Conservation (phyloP, 2,329 filamentous ascomycete species). For the Botrytis fragariae region DNA sequence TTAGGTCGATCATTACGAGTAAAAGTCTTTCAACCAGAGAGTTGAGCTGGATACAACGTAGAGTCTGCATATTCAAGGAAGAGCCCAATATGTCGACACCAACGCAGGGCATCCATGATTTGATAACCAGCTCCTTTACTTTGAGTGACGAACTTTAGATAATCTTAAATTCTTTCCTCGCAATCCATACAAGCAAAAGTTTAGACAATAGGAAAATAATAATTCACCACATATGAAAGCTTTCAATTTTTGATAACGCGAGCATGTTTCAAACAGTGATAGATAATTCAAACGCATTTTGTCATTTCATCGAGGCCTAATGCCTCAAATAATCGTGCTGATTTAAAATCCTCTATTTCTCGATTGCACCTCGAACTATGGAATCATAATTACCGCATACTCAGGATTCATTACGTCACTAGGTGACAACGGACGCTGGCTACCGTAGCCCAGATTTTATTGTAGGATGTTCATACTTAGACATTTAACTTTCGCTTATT, state of each 20-base stretch:
- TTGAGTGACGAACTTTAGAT: neutral
- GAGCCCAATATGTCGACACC: neutral
- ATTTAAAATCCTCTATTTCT: neutral
- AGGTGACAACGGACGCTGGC: neutral
- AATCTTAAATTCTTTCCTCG: neutral
- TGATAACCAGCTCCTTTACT: neutral
- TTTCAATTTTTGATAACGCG: neutral
- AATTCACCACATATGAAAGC: neutral
- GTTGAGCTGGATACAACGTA: neutral
- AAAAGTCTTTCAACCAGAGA: fast-evolving
- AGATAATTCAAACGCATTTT: neutral
- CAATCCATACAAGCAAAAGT: neutral
- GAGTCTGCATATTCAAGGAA: neutral
- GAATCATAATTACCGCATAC: too few species aligned
- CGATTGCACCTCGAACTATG: too few species aligned
- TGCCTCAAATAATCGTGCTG: neutral
- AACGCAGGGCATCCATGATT: neutral
- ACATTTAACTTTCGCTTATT: neutral
- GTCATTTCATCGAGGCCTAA: neutral
- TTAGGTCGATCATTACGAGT: neutral
- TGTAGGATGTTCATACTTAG: neutral
- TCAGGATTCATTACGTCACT: neutral
- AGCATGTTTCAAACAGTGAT: neutral
- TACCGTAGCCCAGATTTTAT: neutral
- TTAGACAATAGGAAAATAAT: neutral